Evolutionary conservation across 2,329 filamentous ascomycete genomes (phyloP), one percentile per base, ranked within the genome.

Genomic region (Emmonsia crescens): DNA sequence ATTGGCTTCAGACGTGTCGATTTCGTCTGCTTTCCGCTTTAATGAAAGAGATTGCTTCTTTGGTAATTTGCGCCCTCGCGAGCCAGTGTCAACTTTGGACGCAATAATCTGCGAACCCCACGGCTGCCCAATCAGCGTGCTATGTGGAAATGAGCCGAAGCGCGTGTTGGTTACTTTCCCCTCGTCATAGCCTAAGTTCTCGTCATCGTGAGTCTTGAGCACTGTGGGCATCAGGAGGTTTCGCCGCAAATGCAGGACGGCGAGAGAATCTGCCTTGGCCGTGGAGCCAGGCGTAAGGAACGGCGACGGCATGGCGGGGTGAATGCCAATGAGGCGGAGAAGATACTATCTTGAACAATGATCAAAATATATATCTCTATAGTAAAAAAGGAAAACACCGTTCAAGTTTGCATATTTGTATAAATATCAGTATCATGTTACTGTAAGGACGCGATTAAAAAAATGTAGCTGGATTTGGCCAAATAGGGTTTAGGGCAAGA

Each of bases 71-170:
- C 88, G 83, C 40, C 91, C 91, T 68, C 91, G 82, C n/a, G 91
- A 94, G 14, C 92, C 91, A 0, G 92, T 96, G 70, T 96, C 90
- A 61, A 96, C 91, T 38, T 87, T 85, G 1, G 91, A 96, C 8
- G 94, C 94, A 55, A 90, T 83, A 27, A 97, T 86, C 73, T 97
- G 94, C 6, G 89, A 91, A 33, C 94, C 94, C 93, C 93, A 97
- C 49, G 89, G 88, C 60, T 91, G 80, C 5, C 85, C 81, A 61
- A 96, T 82, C 54, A 93, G 76, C 0, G 89, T 92, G 12, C 83
- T 88, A 72, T 93, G 89, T 0, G 89, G 89, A 64, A 91, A 93
- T 0, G 92, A 96, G 57, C 94, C 94, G 70, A 96, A 99, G 52
- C 92, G 86, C 1, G 93, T 99, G 76, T 96, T 97, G 60, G 92